These are phyloP conservation scores for Alternaria longipes DNA, from an alignment of 2,329 filamentous ascomycete species.

Conservation along the genomic window DNA sequence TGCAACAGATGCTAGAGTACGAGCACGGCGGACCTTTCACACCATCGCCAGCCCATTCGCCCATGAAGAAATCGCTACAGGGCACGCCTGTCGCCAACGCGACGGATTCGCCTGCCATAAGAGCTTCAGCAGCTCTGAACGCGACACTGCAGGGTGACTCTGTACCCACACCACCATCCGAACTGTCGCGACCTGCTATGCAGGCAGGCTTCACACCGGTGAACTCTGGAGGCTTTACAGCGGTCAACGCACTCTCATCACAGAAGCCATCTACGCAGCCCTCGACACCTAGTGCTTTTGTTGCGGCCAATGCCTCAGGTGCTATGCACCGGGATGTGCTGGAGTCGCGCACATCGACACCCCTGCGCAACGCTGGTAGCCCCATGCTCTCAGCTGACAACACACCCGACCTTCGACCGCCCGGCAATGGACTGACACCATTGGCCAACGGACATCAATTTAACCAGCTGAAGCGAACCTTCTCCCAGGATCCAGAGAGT, in stretches of 20 bases:
- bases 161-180: constrained; percentile 53
- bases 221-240: constrained; percentile 70
- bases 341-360: constrained; percentile 66
- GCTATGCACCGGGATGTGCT: constrained; percentile 61
- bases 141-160: constrained; percentile 59
- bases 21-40: constrained; percentile 94
- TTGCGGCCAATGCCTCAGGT: constrained; percentile 65
- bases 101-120: constrained; percentile 73
- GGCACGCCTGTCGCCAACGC: constrained; percentile 61
- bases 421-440: constrained; percentile 56
- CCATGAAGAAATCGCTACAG: constrained; percentile 67
- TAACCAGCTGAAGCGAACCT: constrained; percentile 78
- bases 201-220: constrained; percentile 76
- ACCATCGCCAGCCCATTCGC: constrained; percentile 76
- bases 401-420: constrained; percentile 71
- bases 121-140: constrained; percentile 65
- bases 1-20: constrained; percentile 93
- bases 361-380: constrained; percentile 68
- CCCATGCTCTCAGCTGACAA: constrained; percentile 71
- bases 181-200: constrained; percentile 66
- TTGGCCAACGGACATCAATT: constrained; percentile 61
- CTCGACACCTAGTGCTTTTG: constrained; percentile 57
- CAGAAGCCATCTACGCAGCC: constrained; percentile 30
- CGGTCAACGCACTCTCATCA: constrained; percentile 65
- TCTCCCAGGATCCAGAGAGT: constrained; percentile 64